These are phyloP conservation scores for Ustulina deusta DNA, from an alignment of 2,329 filamentous ascomycete species.

Conservation along the genomic window DNA sequence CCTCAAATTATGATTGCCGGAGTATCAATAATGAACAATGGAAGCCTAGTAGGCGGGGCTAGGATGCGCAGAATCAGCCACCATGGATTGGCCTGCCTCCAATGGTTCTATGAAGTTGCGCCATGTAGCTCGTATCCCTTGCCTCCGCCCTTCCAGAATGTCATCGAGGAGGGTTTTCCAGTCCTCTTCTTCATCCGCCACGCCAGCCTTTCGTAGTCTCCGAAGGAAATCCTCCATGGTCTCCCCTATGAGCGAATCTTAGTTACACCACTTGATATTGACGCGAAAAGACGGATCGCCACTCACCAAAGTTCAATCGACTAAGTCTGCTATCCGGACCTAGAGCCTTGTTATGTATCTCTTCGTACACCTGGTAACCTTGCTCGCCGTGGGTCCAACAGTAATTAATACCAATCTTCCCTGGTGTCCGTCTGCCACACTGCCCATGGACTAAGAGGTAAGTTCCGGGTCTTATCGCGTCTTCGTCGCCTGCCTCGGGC, in stretches of 20 bases:
- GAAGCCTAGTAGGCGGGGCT: not conserved
- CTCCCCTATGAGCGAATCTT: not conserved
- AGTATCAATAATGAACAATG: not conserved
- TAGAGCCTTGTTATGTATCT: not conserved
- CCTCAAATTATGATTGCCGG: not conserved
- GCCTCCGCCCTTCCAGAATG: slow-evolving; percentile 1
- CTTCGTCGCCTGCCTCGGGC: not conserved
- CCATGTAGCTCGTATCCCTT: not conserved
- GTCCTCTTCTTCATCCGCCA: not conserved
- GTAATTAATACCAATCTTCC: not conserved
- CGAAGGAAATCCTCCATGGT: not conserved
- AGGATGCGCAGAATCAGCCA: not conserved
- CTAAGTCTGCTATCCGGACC: not conserved
- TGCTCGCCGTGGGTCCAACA: not conserved
- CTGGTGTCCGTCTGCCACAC: not conserved
- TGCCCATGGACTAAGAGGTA: not conserved
- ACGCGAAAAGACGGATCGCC: not conserved
- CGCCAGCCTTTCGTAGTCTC: not conserved
- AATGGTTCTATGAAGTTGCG: not conserved
- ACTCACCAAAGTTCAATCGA: slow-evolving; percentile 1
- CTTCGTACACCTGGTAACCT: not conserved
- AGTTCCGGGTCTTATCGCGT: not conserved
- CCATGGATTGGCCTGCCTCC: not conserved
- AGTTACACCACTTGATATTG: not conserved
- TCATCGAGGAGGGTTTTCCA: not conserved